phyloP scores from a whole-genome alignment of 1,139 yeast genomes.

The Geotrichum siamense region DNA sequence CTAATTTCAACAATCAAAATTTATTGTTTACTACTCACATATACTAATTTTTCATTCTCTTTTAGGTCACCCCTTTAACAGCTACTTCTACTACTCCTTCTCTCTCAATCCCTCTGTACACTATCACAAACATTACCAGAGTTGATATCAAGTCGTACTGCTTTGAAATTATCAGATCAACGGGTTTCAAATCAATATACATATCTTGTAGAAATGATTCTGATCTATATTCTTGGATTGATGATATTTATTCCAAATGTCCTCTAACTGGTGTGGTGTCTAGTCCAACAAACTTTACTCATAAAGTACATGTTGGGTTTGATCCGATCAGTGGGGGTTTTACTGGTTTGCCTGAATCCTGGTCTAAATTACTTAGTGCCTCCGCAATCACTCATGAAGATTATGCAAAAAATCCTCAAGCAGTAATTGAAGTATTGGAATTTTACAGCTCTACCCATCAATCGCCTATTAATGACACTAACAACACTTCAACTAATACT shows the following conservation, averaged over 20 bases:
- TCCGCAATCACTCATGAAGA: slow-evolving; percentile 44
- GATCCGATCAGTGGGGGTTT: slow-evolving; percentile 42
- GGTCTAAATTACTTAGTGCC: slow-evolving; percentile 38
- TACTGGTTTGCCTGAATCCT: slow-evolving; percentile 42
- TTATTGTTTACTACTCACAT: slow-evolving; percentile 1
- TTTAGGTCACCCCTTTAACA: slow-evolving; percentile 10
- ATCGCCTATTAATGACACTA: slow-evolving; percentile 1
- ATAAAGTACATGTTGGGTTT: slow-evolving; percentile 42
- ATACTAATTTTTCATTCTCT: slow-evolving; percentile 4
- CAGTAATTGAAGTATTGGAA: slow-evolving; percentile 79
- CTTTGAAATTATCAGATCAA: slow-evolving; percentile 65
- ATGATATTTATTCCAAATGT: slow-evolving; percentile 78
- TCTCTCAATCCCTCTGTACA: slow-evolving; percentile 48
- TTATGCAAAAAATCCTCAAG: slow-evolving; percentile 41
- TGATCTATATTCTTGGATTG: slow-evolving; percentile 87
- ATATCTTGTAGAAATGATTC: slow-evolving; percentile 71
- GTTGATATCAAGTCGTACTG: slow-evolving; percentile 63
- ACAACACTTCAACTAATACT: background rate
- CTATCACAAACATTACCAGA: slow-evolving; percentile 52
- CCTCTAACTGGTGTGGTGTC: slow-evolving; percentile 63
- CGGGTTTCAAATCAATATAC: slow-evolving; percentile 53
- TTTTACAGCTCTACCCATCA: slow-evolving; percentile 45
- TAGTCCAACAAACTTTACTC: slow-evolving; percentile 41
- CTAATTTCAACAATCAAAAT: background rate
- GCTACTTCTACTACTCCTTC: slow-evolving; percentile 33